A percentile compares a stretch with the other conserved stretches of the same genome.
phyloP scores from a whole-genome alignment of 2,329 filamentous ascomycete species.

The Amesomyces nigricolor region DNA sequence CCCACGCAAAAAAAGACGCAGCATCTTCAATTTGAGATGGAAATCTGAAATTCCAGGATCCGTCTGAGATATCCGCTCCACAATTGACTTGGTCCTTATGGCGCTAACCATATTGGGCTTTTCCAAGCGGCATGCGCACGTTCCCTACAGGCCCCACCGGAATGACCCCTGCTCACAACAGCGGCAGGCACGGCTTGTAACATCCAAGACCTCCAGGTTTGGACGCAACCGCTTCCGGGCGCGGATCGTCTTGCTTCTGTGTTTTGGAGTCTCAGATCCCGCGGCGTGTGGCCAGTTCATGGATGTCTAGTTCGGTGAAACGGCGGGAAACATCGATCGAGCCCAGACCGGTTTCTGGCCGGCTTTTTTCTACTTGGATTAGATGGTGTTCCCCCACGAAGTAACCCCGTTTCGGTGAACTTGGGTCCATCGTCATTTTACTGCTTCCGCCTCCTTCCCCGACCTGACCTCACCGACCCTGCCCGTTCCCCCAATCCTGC shows the following conservation, averaged over 20 bases:
- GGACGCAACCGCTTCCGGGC: constrained; percentile 11
- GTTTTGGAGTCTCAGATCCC: constrained; percentile 20
- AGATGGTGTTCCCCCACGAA: neutral
- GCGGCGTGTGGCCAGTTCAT: constrained; percentile 1
- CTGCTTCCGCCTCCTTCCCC: neutral
- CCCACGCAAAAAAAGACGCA: too few relatives aligned
- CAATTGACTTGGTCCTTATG: neutral
- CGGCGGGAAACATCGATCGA: constrained; percentile 17
- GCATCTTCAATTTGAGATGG: neutral
- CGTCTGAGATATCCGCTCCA: neutral
- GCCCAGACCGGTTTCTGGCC: constrained; percentile 17
- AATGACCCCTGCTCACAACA: constrained; percentile 8
- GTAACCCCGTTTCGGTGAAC: too few relatives aligned
- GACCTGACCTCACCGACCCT: neutral
- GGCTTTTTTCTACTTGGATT: constrained; percentile 1
- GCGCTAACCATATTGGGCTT: neutral
- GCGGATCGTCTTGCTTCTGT: constrained; percentile 6
- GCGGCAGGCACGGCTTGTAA: constrained; percentile 7
- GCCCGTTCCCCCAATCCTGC: constrained; percentile 13
- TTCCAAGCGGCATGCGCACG: neutral
- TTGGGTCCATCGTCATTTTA: constrained; percentile 8
- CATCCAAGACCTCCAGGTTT: constrained; percentile 12
- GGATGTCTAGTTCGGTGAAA: constrained; percentile 12
- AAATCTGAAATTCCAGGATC: too few relatives aligned
- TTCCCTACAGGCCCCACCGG: constrained; percentile 4